Evolutionary conservation across 768 basidiomycete genomes (phyloP).

Genomic region (Termitomyces heimii): DNA sequence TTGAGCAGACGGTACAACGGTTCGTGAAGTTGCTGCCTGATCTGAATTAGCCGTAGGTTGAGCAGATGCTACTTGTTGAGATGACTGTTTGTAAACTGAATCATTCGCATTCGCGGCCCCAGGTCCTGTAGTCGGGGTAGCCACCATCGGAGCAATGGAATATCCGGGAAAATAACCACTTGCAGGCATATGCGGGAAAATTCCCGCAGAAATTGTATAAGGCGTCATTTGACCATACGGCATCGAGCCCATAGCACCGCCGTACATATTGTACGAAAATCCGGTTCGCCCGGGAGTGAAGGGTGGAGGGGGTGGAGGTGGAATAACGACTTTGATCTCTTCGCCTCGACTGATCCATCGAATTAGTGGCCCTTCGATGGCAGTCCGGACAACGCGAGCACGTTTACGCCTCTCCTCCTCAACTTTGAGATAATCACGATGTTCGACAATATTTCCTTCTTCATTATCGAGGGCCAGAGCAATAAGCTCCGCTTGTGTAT

Average conservation of each 20-base stretch:
- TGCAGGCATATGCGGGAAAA: slow-evolving; percentile 4
- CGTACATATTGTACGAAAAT: slow-evolving; percentile 6
- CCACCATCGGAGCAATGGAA: neutral
- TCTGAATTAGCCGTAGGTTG: neutral
- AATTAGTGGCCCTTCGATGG: slow-evolving; percentile 59
- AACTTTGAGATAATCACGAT: slow-evolving; percentile 68
- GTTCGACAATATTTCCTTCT: slow-evolving; percentile 76
- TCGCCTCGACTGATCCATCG: slow-evolving; percentile 69
- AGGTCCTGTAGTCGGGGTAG: neutral
- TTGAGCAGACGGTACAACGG: neutral
- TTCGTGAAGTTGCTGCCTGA: neutral
- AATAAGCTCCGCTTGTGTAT: slow-evolving; percentile 82
- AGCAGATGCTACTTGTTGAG: neutral
- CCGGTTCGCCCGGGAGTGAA: slow-evolving; percentile 10
- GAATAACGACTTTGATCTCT: slow-evolving; percentile 41
- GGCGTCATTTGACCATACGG: slow-evolving; percentile 14
- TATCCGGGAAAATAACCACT: slow-evolving; percentile 4
- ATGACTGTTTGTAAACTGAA: neutral
- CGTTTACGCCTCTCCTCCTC: slow-evolving; percentile 82
- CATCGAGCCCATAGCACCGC: slow-evolving; percentile 10
- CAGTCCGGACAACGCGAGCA: slow-evolving; percentile 54
- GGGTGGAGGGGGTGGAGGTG: slow-evolving; percentile 23
- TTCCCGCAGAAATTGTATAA: slow-evolving; percentile 9
- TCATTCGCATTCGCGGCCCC: neutral
- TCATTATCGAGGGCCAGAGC: slow-evolving; percentile 81